A percentile compares a stretch with the other conserved stretches of the same genome.
These are phyloP conservation scores for Phytophthora niederhauseri DNA, from an alignment of 352 stramenopile species.

Conservation along the genomic window DNA sequence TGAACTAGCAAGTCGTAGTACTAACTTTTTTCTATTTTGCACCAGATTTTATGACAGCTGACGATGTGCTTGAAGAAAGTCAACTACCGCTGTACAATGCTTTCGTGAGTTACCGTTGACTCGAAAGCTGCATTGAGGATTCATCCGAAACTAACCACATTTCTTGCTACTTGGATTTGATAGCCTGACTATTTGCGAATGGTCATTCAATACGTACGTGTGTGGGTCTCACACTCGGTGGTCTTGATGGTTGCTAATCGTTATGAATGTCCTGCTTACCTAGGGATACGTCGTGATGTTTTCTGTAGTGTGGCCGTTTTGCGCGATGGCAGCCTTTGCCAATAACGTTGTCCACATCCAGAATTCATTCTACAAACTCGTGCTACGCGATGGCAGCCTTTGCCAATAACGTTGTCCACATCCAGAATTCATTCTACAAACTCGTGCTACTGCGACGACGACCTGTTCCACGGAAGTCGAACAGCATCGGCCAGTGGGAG, in stretches of 20 bases:
- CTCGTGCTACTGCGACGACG: conserved; percentile 71
- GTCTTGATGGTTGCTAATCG: conserved; percentile 5
- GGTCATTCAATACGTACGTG: conserved; percentile 87
- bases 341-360: conserved; percentile 89
- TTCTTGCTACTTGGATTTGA: conserved; percentile 3
- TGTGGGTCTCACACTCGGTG: background rate
- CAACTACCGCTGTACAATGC: conserved; percentile 82
- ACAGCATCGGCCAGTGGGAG: conserved; percentile 89
- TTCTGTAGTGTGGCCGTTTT: conserved; percentile 89
- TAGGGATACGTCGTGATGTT: conserved; percentile 92
- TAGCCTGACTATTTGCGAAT: conserved; percentile 87
- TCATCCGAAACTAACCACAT: conserved; percentile 2
- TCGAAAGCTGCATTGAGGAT: background rate
- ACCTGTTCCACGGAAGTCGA: conserved; percentile 78
- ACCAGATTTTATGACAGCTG: conserved; percentile 83
- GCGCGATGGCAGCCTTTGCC: conserved; percentile 69
- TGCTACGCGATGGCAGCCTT: conserved; percentile 72
- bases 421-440: conserved; percentile 88
- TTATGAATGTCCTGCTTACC: background rate
- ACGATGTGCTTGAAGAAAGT: conserved; percentile 85
- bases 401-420: conserved; percentile 84
- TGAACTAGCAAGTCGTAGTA: background rate
- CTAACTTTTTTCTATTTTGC: background rate
- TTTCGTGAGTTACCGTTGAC: conserved; percentile 56
- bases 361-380: conserved; percentile 87